Base-by-base conservation (phyloP, 1,139 yeast genomes). In the Pichia kudriavzevii region DNA sequence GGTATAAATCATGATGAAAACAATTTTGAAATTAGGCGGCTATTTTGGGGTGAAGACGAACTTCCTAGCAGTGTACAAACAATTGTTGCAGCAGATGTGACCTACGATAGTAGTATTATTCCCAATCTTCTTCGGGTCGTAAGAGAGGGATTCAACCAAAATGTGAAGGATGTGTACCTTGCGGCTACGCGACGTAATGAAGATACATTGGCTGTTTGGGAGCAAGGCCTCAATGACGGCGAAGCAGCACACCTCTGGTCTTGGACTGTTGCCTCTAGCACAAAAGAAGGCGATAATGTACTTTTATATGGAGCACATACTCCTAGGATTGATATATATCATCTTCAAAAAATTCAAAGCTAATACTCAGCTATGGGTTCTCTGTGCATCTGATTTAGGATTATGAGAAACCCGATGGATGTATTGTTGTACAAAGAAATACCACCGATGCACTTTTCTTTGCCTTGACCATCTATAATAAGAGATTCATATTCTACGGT, bases 61-160 rank as follows among this genome's bases (percentile, higher is more conserved):
- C 50, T 59, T 13, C 62, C 72, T 11, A 12, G 14, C 3, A 46
- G 47, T 4, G 54, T 63, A 10, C 75, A 76, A 47, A 56, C 73
- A 2, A 56, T 82, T 0, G 54, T 85, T 3, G 95, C 88, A 0
- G 91, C 95, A 0, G 95, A 85, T 55, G 83, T 87, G 20, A 84
- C 95, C 0, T 88, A 83, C 56, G 96, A 88, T 51, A 56, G 72
- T 2, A 60, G 70, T 4, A 64, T 75, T 2, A 65, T 82, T n/a
- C 74, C 74, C 0, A 59, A 59, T n/a, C 62, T 87, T 31, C 67
- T 76, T 4, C 43, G 52, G 3, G 69, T 81, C 9, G 54, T 85
- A 2, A 43, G 50, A 2, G 64, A 63, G 26, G 40, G 49, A 8
- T 48, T 54, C 50, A 26, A 45, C 4, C 43, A 49, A 18, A 40